Evolutionary conservation across 2,329 filamentous ascomycete genomes (phyloP), one percentile per base, ranked within the genome.

Genomic region (Monosporascus sp.): DNA sequence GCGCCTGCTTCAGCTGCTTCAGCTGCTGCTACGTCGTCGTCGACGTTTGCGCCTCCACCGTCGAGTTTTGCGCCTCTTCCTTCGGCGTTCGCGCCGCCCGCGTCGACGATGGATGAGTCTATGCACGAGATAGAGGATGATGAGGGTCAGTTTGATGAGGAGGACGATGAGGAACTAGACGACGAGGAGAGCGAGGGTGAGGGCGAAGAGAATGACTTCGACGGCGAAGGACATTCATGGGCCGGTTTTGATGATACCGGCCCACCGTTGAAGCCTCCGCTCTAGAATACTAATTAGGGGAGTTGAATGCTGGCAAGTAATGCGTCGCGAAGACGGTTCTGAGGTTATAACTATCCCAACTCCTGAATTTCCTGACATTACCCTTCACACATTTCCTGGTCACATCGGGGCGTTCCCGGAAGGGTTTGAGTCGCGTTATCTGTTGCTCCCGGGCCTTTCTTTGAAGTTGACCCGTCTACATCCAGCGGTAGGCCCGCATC

Each of bases 221-320:
- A 62, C 47, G 54, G 48, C 20, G 43, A 43, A 14, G 39, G 39
- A 20, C 39, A 51, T 8, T 50, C 56, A 18, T 61, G 58, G 59
- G 52, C 47, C n/a, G 54, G 54, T n/a, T 55, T 57, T 17, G 48
- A 55, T 22, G 54, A 58, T 24, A 43, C 24, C 27, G 53, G 38
- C 35, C 52, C 51, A n/a, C 46, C 47, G 17, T 38, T 60, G 9
- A 64, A 61, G 31, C 53, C 60, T 43, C 57, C 56, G 8, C 56
- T 50, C 6, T 59, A 52, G 49, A 14, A 18, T 3, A 5, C 9
- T 11, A 35, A 35, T 14, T 14, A 35, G 11, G 11, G 27, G 11
- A 35, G 11, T 31, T 35, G 9, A 35, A 35, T 14, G 5, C 31
- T 35, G 31, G 31, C 31, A 5, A 35, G 31, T 1, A 14, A 14